phyloP scores from a whole-genome alignment of 2,329 filamentous ascomycete genomes.

The Trichoderma guizhouense region DNA sequence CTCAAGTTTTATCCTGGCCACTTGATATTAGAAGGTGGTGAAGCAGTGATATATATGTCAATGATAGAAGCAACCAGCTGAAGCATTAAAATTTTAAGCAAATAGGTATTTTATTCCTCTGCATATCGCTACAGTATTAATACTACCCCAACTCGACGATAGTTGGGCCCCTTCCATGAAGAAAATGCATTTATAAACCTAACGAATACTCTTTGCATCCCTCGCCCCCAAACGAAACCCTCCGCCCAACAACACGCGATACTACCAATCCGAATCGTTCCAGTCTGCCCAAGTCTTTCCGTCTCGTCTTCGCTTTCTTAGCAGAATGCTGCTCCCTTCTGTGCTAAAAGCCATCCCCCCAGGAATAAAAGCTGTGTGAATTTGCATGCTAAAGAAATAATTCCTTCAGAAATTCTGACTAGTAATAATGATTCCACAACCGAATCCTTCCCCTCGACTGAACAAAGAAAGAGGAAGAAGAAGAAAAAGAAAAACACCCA shows the following conservation, averaged over 20 bases:
- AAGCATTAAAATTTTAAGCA: neutral
- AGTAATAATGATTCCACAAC: constrained; percentile 2
- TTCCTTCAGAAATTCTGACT: constrained; percentile 1
- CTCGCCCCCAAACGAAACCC: neutral
- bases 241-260: neutral
- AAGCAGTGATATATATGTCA: neutral
- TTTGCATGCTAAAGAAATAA: neutral
- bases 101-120: neutral
- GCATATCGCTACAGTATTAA: neutral
- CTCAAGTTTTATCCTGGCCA: neutral
- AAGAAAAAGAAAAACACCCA: neutral
- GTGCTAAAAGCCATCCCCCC: neutral
- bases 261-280: neutral
- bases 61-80: no score
- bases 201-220: constrained; percentile 8
- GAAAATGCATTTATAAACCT: neutral
- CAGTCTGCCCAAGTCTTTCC: neutral
- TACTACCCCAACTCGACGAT: neutral
- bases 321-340: neutral
- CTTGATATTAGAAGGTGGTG: neutral
- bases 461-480: neutral
- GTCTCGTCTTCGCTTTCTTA: neutral
- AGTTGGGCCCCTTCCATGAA: neutral
- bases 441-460: neutral
- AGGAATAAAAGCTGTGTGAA: neutral